Evolutionary conservation across 768 basidiomycete genomes (phyloP).

Genomic region (Tremella mesenterica): DNA sequence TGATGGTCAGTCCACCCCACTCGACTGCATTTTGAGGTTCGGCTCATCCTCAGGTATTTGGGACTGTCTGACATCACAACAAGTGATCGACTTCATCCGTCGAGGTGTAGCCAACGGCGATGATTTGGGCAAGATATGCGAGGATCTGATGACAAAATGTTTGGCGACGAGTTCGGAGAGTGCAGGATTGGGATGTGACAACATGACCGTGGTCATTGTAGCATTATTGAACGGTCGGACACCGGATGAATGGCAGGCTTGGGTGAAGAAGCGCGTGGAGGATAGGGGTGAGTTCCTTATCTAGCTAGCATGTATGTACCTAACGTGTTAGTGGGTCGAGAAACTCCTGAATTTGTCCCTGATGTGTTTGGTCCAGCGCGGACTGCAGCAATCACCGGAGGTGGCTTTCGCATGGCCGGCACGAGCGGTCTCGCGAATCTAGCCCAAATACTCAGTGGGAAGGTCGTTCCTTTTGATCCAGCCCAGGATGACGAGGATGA

Average conservation of each 20-base stretch:
- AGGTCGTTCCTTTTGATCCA: conserved; percentile 61
- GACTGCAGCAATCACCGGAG: conserved; percentile 1
- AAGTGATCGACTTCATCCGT: conserved; percentile 80
- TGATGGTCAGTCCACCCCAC: conserved; percentile 57
- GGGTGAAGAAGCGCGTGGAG: conserved; percentile 77
- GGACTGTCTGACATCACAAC: conserved; percentile 92
- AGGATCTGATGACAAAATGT: conserved; percentile 83
- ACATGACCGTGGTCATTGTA: conserved; percentile 93
- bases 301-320: not conserved
- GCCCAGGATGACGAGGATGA: conserved; percentile 52
- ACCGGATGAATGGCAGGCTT: conserved; percentile 84
- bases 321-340: conserved; percentile 53
- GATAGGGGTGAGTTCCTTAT: conserved; percentile 44
- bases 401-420: conserved; percentile 44
- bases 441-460: conserved; percentile 54
- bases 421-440: conserved; percentile 49
- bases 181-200: conserved; percentile 95
- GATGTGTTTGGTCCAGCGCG: conserved; percentile 51
- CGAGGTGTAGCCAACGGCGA: conserved; percentile 70
- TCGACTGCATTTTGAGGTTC: not conserved
- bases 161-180: conserved; percentile 86
- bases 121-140: conserved; percentile 71
- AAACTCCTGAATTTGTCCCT: conserved; percentile 66
- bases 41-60: conserved; percentile 67
- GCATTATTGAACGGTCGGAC: conserved; percentile 78